Evolutionary conservation across 148 eudicot genomes (phyloP).

Genomic region (Fagopyrum tataricum): DNA sequence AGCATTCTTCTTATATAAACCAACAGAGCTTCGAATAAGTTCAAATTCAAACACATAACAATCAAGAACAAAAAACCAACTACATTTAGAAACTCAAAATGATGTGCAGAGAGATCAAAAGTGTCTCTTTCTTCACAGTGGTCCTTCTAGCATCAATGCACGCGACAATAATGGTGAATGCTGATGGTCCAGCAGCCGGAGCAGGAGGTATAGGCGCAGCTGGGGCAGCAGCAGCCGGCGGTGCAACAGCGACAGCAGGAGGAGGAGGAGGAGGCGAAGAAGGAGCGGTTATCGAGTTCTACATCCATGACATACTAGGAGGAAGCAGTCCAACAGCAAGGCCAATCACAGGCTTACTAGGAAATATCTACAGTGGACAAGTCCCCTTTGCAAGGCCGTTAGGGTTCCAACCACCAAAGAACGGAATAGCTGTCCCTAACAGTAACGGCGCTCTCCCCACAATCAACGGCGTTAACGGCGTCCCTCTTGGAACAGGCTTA

Average conservation of each 20-base stretch:
- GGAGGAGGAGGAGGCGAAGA: slow-evolving; percentile 26
- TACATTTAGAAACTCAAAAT: neutral
- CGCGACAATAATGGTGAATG: neutral
- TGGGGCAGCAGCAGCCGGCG: slow-evolving; percentile 13
- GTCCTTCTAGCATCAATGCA: slow-evolving; percentile 4
- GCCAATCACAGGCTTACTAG: slow-evolving; percentile 83
- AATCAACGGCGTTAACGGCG: slow-evolving; percentile 43
- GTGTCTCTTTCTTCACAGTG: neutral
- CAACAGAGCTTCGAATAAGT: neutral
- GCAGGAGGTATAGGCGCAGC: neutral
- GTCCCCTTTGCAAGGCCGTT: slow-evolving; percentile 92
- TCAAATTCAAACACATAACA: neutral
- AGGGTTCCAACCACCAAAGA: slow-evolving; percentile 60
- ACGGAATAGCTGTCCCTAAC: slow-evolving; percentile 83
- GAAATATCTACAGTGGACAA: slow-evolving; percentile 93
- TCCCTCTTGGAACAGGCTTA: slow-evolving; percentile 87
- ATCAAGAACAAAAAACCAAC: neutral
- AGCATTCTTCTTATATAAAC: neutral
- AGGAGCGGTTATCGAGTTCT: slow-evolving; percentile 49
- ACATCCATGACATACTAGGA: slow-evolving; percentile 92
- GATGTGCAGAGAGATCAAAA: neutral
- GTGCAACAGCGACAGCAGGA: slow-evolving; percentile 18
- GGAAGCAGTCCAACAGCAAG: slow-evolving; percentile 89
- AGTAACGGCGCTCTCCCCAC: slow-evolving; percentile 84
- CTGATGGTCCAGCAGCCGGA: neutral